These are phyloP conservation scores for Boletus holoroseus DNA, from an alignment of 1,284 basidiomycete species.

Conservation along the genomic window DNA sequence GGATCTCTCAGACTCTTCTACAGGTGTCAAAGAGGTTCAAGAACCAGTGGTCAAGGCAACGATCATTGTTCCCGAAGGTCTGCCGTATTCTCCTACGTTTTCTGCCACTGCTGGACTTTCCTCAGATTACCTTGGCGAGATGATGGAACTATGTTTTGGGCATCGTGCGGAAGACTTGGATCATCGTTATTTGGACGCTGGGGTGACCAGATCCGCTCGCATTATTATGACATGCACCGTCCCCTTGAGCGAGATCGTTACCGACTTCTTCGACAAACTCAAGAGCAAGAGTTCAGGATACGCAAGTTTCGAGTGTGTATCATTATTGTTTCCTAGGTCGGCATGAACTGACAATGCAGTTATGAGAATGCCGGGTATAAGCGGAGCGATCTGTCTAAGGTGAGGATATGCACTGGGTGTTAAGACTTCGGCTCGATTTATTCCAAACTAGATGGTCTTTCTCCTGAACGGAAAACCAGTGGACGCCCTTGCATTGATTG, in stretches of 20 bases:
- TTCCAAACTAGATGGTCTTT: conserved; percentile 66
- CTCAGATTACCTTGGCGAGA: conserved; percentile 77
- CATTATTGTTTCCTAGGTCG: neutral
- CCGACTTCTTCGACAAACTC: conserved; percentile 88
- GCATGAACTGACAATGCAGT: conserved; percentile 36
- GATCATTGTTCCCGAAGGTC: conserved; percentile 88
- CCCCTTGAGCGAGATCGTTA: conserved; percentile 89
- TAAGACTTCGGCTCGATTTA: neutral
- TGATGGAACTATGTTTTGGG: conserved; percentile 86
- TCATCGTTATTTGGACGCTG: conserved; percentile 72
- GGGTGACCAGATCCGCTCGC: conserved; percentile 48
- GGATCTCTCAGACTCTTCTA: conserved; percentile 61
- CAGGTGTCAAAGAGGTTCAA: conserved; percentile 68
- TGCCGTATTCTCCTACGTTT: conserved; percentile 15
- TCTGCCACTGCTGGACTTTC: conserved; percentile 15
- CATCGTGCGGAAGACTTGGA: conserved; percentile 77
- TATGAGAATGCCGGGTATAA: conserved; percentile 91
- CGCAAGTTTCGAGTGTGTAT: conserved; percentile 81
- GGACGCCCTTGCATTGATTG: conserved; percentile 87
- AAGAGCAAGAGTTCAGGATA: conserved; percentile 90
- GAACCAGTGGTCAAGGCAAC: conserved; percentile 90
- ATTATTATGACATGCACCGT: conserved; percentile 76
- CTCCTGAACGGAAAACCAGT: conserved; percentile 82
- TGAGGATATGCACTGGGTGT: conserved; percentile 28
- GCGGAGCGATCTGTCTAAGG: conserved; percentile 75